Percentiles rank a stretch among this genome's conserved stretches.
Evolutionary conservation across 2,329 filamentous ascomycete species (phyloP).

Genomic region (Chrysosporium keratinophilum): DNA sequence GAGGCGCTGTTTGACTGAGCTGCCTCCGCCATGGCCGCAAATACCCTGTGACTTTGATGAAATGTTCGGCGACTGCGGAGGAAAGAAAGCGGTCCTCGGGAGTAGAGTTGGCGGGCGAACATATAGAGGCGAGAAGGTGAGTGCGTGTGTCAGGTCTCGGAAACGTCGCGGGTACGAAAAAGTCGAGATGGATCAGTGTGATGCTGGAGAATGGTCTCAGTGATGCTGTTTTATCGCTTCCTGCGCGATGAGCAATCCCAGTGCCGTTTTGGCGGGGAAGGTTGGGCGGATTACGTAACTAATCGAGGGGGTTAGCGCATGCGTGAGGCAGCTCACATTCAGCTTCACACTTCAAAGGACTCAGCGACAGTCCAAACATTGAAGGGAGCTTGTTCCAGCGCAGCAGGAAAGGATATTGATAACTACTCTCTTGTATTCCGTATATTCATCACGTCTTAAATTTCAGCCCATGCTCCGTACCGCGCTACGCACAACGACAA

Average conservation of each 20-base stretch:
- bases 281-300: neutral
- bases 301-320: too few relatives aligned
- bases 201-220: too few relatives aligned
- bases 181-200: too few relatives aligned
- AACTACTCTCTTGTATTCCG: too few relatives aligned
- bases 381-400: too few relatives aligned
- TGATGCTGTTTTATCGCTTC: too few relatives aligned
- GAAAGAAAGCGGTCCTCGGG: conserved; percentile 3
- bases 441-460: neutral
- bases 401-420: too few relatives aligned
- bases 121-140: conserved; percentile 13
- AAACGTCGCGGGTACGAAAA: neutral
- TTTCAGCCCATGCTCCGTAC: conserved; percentile 13
- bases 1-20: conserved; percentile 31
- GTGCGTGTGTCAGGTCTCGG: neutral
- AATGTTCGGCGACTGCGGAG: conserved; percentile 16
- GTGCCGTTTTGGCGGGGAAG: neutral
- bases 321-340: too few relatives aligned
- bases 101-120: conserved; percentile 14
- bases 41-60: conserved; percentile 26
- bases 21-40: conserved; percentile 34
- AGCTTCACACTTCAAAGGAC: too few relatives aligned
- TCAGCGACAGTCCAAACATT: too few relatives aligned
- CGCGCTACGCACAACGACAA: conserved; percentile 12
- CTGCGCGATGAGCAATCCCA: neutral